A percentile compares a stretch with the other conserved stretches of the same genome.
Evolutionary conservation across 805 yeast genomes (phyloP).

Genomic region (Metschnikowia lachancei): DNA sequence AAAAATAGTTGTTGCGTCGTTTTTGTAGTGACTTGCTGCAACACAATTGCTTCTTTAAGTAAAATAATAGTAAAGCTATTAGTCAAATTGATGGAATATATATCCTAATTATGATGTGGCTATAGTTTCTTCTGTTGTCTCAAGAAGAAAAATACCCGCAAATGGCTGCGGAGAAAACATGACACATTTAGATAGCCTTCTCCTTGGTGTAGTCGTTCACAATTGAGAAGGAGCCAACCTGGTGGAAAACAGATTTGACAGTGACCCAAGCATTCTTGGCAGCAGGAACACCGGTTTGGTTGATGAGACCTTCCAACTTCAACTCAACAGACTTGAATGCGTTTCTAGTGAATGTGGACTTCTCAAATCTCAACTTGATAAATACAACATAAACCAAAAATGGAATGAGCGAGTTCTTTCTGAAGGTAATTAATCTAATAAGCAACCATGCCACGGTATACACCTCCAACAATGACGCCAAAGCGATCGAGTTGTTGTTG

Average conservation of each 20-base stretch:
- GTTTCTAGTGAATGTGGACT: slow-evolving; percentile 67
- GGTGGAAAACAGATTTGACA: slow-evolving; percentile 31
- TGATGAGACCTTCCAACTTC: slow-evolving; percentile 32
- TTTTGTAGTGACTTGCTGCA: background rate
- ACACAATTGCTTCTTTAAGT: background rate
- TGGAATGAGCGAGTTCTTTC: slow-evolving; percentile 59
- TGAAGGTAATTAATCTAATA: slow-evolving; percentile 56
- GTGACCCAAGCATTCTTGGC: slow-evolving; percentile 39
- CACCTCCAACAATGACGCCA: slow-evolving; percentile 40
- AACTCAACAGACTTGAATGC: slow-evolving; percentile 70
- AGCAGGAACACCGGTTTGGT: slow-evolving; percentile 28
- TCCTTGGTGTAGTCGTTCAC: slow-evolving; percentile 39
- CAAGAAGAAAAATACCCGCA: too few relatives aligned
- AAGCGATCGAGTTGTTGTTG: slow-evolving; percentile 38
- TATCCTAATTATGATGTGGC: background rate
- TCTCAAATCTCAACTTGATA: slow-evolving; percentile 74
- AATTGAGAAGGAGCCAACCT: slow-evolving; percentile 28
- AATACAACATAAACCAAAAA: slow-evolving; percentile 57
- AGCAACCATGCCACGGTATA: slow-evolving; percentile 44
- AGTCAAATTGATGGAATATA: background rate
- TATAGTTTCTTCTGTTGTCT: background rate
- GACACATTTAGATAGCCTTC: slow-evolving; percentile 20
- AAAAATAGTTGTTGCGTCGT: background rate
- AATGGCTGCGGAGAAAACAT: background rate
- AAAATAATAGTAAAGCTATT: background rate